Conservation (phyloP, 2,329 filamentous ascomycete species). For the Penicillium aurantiogriseum region DNA sequence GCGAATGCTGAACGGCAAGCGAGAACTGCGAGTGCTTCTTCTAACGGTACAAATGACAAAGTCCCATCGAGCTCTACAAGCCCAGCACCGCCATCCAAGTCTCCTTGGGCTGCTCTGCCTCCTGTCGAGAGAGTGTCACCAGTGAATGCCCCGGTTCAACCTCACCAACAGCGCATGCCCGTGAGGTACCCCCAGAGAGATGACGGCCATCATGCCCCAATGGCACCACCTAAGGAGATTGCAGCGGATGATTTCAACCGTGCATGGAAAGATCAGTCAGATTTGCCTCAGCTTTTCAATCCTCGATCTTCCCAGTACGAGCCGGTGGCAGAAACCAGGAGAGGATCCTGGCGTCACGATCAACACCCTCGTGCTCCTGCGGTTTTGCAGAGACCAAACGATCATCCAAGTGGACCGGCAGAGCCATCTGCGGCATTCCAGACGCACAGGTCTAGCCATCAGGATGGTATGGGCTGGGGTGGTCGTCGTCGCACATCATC, state of each 20-base stretch:
- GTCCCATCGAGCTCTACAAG: slow-evolving; percentile 48
- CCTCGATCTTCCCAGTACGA: slow-evolving; percentile 95
- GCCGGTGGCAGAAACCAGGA: slow-evolving; percentile 72
- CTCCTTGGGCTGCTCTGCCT: slow-evolving; percentile 85
- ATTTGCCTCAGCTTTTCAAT: slow-evolving; percentile 76
- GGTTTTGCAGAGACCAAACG: slow-evolving; percentile 70
- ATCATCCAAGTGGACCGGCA: slow-evolving; percentile 63
- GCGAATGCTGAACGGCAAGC: slow-evolving; percentile 48
- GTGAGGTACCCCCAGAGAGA: slow-evolving; percentile 57
- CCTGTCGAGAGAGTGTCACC: slow-evolving; percentile 78
- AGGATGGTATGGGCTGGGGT: slow-evolving; percentile 62
- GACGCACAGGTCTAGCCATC: slow-evolving; percentile 67
- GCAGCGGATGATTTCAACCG: slow-evolving; percentile 91
- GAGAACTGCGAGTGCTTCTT: slow-evolving; percentile 44
- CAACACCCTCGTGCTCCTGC: slow-evolving; percentile 68
- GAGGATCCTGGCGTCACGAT: slow-evolving; percentile 68
- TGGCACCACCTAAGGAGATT: slow-evolving; percentile 71
- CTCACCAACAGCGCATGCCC: slow-evolving; percentile 49
- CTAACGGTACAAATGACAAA: slow-evolving; percentile 55
- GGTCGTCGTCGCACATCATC: slow-evolving; percentile 80
- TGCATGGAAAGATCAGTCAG: slow-evolving; percentile 69
- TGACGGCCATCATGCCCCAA: slow-evolving; percentile 50
- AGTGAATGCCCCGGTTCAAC: slow-evolving; percentile 53
- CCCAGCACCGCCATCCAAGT: slow-evolving; percentile 67
- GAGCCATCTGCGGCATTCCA: slow-evolving; percentile 88